Conservation (phyloP, 1,139 yeast genomes). For the Pichia sp. region DNA sequence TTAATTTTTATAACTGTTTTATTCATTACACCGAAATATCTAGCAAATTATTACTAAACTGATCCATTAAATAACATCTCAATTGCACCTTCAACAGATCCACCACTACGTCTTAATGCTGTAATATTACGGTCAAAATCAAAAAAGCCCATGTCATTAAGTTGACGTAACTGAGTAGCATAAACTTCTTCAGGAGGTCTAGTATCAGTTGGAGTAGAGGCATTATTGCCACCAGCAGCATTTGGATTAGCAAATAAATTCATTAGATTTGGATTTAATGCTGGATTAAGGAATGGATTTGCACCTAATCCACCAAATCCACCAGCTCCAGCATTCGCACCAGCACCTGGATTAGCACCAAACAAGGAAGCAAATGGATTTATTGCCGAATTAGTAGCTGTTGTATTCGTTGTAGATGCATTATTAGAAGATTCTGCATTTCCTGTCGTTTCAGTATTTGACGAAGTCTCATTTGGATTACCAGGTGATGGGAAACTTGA, state of each 20-base stretch:
- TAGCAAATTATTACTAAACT: too few relatives aligned
- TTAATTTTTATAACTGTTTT: too few relatives aligned
- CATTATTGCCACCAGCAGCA: conserved; percentile 17
- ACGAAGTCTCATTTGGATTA: conserved; percentile 18
- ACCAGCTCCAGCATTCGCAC: too few relatives aligned
- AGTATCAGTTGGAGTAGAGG: conserved; percentile 38
- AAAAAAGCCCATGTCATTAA: conserved; percentile 93
- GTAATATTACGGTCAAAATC: conserved; percentile 89
- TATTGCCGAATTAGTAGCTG: too few relatives aligned
- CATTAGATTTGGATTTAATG: conserved; percentile 24
- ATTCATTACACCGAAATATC: too few relatives aligned
- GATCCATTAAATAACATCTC: conserved; percentile 73
- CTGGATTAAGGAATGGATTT: conserved; percentile 33
- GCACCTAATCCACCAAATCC: conserved; percentile 14
- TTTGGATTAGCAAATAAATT: conserved; percentile 35
- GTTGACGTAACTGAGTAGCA: conserved; percentile 82
- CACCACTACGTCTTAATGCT: conserved; percentile 92
- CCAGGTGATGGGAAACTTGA: conserved; percentile 52
- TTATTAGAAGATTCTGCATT: too few relatives aligned
- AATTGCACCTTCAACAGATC: conserved; percentile 94
- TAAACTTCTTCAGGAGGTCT: conserved; percentile 96
- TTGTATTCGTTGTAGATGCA: too few relatives aligned
- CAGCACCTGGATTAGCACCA: conserved; percentile 40
- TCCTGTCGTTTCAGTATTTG: conserved; percentile 16
- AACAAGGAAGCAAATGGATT: conserved; percentile 18